Evolutionary conservation across 495 filamentous ascomycete genomes (phyloP), one percentile per base, ranked within the genome.

Genomic region (Pyrenula aspistea): DNA sequence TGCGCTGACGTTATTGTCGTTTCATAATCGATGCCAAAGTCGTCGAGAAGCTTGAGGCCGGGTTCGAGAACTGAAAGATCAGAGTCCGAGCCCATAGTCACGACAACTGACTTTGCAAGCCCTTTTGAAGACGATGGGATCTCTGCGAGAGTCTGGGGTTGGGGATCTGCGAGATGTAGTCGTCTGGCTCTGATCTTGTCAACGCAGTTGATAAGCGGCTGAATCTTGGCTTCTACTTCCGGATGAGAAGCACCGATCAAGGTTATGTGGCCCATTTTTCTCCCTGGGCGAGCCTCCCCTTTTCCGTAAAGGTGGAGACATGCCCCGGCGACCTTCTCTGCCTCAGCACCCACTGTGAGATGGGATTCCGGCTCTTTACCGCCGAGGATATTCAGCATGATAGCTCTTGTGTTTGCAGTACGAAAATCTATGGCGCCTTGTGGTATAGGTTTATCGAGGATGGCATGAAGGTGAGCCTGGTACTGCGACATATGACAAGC

Each of bases 301-400:
- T 98, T 98, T 60, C 89, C 89, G 73, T 98, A 98, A 22, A 96
- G 80, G 70, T 98, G 91, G 31, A 96, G 77, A 49, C 70, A 81
- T 54, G 78, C 84, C 65, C 73, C 81, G 56, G 74, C 75, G 58
- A 76, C 79, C 55, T 72, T 72, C n/a, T 84, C 72, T 10, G 91
- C 87, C 24, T 76, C 73, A 53, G 79, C 69, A 12, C 84, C 83
- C 50, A 94, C 74, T 49, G 74, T 63, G 24, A 85, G 71, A 69
- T 96, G 92, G 15, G 88, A 87, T 57, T 84, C 71, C 2, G 80
- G 70, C 1, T 76, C 71, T 23, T 81, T 73, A 54, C 91, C 91
- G 48, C 93, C 93, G 48, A 98, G 83, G 58, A 98, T 89, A 72
- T 98, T 98, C 53, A 97, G 83, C 93, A 98, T 98, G 63, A 98